A percentile compares a stretch with the other conserved stretches of the same genome.
Evolutionary conservation across 257 asterid genomes (phyloP).

Genomic region (Eucommia ulmoides): DNA sequence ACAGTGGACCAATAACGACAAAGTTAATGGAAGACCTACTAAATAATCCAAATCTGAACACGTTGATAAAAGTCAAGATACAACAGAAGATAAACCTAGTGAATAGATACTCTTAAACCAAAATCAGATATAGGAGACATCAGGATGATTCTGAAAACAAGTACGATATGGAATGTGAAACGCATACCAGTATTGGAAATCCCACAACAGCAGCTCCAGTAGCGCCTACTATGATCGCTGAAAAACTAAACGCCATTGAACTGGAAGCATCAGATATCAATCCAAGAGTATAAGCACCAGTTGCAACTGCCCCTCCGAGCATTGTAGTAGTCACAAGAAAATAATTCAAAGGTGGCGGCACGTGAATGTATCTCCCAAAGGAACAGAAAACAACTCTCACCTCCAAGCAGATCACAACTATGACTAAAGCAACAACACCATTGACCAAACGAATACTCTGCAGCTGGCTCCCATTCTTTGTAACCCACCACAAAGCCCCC

Average conservation of each 20-base stretch:
- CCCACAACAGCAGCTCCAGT: conserved; percentile 91
- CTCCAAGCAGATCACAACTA: conserved; percentile 78
- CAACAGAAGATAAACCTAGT: no score
- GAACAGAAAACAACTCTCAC: conserved; percentile 93
- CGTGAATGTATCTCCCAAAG: conserved; percentile 93
- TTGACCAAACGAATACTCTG: conserved; percentile 72
- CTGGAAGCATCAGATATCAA: conserved; percentile 76
- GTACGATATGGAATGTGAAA: conserved; percentile 10
- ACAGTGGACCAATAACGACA: no score
- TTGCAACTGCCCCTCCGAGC: conserved; percentile 92
- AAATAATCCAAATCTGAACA: no score
- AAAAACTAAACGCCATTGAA: conserved; percentile 52
- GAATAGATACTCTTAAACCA: no score
- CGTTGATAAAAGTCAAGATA: no score
- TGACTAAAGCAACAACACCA: conserved; percentile 72
- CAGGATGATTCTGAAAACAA: background rate
- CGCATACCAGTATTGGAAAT: conserved; percentile 71
- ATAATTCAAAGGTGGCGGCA: conserved; percentile 85
- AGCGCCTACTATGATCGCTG: conserved; percentile 74
- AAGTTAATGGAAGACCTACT: no score
- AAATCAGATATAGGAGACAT: background rate
- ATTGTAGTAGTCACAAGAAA: conserved; percentile 69
- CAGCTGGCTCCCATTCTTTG: conserved; percentile 70
- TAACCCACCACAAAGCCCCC: conserved; percentile 98
- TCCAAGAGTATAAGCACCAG: conserved; percentile 78